phyloP scores from a whole-genome alignment of 169 alveolate species.

The Pseudocohnilembus persalinus region DNA sequence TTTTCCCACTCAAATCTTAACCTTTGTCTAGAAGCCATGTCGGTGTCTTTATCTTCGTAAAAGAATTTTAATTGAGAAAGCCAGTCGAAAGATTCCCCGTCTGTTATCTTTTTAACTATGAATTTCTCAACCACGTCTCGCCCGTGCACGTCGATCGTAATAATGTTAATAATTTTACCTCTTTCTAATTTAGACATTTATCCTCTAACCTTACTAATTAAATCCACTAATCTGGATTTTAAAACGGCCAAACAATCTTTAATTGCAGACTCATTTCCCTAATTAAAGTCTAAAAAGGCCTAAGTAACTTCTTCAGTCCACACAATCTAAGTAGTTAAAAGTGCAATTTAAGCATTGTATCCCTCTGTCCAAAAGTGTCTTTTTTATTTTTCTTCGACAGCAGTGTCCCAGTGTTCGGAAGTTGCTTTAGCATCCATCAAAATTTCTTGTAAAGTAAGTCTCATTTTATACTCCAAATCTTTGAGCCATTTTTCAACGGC shows the following conservation, averaged over 20 bases:
- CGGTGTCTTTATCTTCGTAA: conserved; percentile 71
- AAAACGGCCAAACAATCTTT: conserved; percentile 90
- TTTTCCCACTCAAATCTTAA: conserved; percentile 47
- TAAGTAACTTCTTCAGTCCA: conserved; percentile 96
- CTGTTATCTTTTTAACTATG: conserved; percentile 87
- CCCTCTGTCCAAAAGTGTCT: conserved; percentile 92
- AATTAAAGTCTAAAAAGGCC: conserved; percentile 94
- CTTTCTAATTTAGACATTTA: conserved; percentile 72
- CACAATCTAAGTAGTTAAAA: conserved; percentile 91
- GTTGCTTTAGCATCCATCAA: conserved; percentile 85
- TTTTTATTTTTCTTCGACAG: conserved; percentile 58
- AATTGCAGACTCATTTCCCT: conserved; percentile 96
- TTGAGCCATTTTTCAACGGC: conserved; percentile 91
- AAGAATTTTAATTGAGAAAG: conserved; percentile 95
- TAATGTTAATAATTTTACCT: conserved; percentile 92
- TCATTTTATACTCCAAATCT: conserved; percentile 88
- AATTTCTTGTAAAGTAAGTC: conserved; percentile 83
- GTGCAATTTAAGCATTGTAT: conserved; percentile 94
- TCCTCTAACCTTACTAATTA: conserved; percentile 92
- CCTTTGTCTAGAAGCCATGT: conserved; percentile 43
- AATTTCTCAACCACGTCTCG: conserved; percentile 95
- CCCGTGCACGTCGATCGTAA: conserved; percentile 97
- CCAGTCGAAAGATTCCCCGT: conserved; percentile 93
- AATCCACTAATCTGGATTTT: conserved; percentile 90
- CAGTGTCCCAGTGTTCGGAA: conserved; percentile 90